These are phyloP conservation scores for Wickerhamomyces ciferrii DNA, from an alignment of 805 yeast species.

Conservation along the genomic window DNA sequence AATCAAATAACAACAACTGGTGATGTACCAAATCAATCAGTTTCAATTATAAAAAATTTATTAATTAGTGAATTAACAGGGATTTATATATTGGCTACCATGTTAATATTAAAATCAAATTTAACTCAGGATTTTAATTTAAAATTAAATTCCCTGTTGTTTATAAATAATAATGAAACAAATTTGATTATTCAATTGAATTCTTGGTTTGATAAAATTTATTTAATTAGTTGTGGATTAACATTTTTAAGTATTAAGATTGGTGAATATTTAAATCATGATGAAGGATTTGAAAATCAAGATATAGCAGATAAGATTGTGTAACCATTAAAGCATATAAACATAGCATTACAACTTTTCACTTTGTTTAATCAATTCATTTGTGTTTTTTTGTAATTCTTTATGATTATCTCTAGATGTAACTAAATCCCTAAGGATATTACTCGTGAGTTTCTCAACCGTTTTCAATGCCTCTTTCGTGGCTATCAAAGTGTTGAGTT, in stretches of 20 bases:
- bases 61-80: conserved; percentile 33
- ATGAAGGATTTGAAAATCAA: conserved; percentile 18
- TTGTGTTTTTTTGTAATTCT: neutral
- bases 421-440: conserved; percentile 4
- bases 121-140: conserved; percentile 27
- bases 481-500: conserved; percentile 5
- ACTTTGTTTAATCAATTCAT: neutral
- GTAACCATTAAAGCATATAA: neutral
- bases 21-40: conserved; percentile 14
- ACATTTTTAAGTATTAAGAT: conserved; percentile 19
- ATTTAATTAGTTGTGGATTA: conserved; percentile 24
- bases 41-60: conserved; percentile 34
- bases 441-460: conserved; percentile 4
- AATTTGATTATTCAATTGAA: conserved; percentile 25
- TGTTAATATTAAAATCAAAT: conserved; percentile 33
- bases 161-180: conserved; percentile 21
- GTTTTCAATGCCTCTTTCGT: conserved; percentile 8
- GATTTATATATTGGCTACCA: conserved; percentile 32
- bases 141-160: conserved; percentile 26
- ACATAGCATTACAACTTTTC: neutral
- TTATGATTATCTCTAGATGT: too few species aligned
- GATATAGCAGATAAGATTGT: conserved; percentile 9
- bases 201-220: conserved; percentile 36
- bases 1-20: conserved; percentile 4
- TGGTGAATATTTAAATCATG: conserved; percentile 14